Percentiles rank a stretch among this genome's conserved stretches.
phyloP scores from a whole-genome alignment of 1,139 yeast genomes.

The Kurtzmaniella quercitrusa region DNA sequence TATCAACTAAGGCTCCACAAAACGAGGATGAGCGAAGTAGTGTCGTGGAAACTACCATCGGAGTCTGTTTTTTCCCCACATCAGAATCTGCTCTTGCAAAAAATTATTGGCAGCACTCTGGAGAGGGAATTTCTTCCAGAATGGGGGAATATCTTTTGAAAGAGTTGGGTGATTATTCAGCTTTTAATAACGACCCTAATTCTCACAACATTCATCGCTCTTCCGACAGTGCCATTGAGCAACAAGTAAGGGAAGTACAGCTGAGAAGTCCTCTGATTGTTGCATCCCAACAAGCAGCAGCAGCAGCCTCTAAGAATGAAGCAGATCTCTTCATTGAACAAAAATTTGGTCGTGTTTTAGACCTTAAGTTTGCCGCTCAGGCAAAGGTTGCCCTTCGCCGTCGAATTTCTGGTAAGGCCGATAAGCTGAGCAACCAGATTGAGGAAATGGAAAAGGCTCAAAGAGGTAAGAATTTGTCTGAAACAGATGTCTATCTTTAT shows the following conservation, averaged over 20 bases:
- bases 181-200: conserved; percentile 5
- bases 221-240: conserved; percentile 27
- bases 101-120: conserved; percentile 94
- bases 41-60: conserved; percentile 62
- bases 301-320: conserved; percentile 32
- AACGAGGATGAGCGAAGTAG: conserved; percentile 55
- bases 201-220: conserved; percentile 16
- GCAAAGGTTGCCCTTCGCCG: conserved; percentile 73
- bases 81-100: conserved; percentile 61
- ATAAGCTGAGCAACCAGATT: conserved; percentile 34
- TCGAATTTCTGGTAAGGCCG: conserved; percentile 70
- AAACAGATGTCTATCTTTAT: conserved; percentile 72
- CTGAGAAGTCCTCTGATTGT: conserved; percentile 31
- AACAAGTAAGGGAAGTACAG: conserved; percentile 38
- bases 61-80: conserved; percentile 71
- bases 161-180: conserved; percentile 45
- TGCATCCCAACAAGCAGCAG: conserved; percentile 12
- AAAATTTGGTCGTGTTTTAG: conserved; percentile 84
- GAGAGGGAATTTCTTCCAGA: conserved; percentile 90
- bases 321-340: conserved; percentile 75
- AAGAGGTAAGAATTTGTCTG: conserved; percentile 35
- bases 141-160: conserved; percentile 78
- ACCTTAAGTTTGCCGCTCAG: conserved; percentile 66
- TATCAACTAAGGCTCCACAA: conserved; percentile 68
- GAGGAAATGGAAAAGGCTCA: conserved; percentile 29